Evolutionary conservation across 2,329 filamentous ascomycete species (phyloP).

Genomic region (Cercospora nicotianae): DNA sequence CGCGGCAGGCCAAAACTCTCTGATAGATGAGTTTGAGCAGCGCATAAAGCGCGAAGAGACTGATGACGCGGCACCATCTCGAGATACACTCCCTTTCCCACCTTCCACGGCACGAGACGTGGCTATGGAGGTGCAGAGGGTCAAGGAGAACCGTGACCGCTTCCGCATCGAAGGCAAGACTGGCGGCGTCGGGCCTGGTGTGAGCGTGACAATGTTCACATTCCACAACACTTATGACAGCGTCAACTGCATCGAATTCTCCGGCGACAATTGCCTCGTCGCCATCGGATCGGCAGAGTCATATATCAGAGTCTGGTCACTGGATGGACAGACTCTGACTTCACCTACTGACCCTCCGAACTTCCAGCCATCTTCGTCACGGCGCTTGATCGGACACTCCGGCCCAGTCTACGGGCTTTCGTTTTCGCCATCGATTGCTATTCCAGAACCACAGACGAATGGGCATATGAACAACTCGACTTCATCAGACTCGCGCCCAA

Average conservation of each 20-base stretch:
- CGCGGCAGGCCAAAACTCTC: conserved; percentile 64
- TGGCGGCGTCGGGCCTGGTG: conserved; percentile 75
- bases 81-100: conserved; percentile 79
- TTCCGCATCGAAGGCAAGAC: conserved; percentile 84
- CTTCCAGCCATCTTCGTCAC: conserved; percentile 65
- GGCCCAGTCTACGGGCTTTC: conserved; percentile 85
- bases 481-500: conserved; percentile 57
- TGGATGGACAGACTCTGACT: conserved; percentile 79
- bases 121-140: conserved; percentile 87
- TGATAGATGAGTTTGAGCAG: conserved; percentile 83
- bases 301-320: conserved; percentile 90
- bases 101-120: conserved; percentile 88
- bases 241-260: conserved; percentile 92
- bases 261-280: conserved; percentile 81
- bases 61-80: conserved; percentile 76
- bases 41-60: conserved; percentile 85
- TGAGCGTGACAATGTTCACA: conserved; percentile 96
- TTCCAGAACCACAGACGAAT: conserved; percentile 38
- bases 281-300: conserved; percentile 90
- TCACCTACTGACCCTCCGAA: conserved; percentile 64
- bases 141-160: conserved; percentile 88
- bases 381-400: conserved; percentile 79
- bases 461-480: conserved; percentile 41
- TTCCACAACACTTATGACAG: conserved; percentile 95
- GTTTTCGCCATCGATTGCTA: conserved; percentile 71